Evolutionary conservation across 177 flowering plant genomes (phyloP).

Genomic region (Vitis hybrid): DNA sequence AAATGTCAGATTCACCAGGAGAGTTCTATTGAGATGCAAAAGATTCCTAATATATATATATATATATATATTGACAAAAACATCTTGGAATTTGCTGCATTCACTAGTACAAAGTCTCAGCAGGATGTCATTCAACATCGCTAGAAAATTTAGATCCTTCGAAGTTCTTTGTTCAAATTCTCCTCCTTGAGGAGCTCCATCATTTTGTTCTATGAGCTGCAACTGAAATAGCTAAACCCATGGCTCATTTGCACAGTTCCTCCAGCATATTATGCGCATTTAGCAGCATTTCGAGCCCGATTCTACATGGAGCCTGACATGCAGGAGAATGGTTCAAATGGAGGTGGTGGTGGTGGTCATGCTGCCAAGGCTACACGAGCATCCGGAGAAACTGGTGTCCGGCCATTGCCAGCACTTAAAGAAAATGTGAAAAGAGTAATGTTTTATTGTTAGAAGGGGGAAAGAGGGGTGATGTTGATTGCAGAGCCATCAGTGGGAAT

Average conservation of each 20-base stretch:
- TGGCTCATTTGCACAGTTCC: slow-evolving; percentile 68
- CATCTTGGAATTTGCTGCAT: too few species aligned
- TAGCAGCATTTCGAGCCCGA: slow-evolving; percentile 94
- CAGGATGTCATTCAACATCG: too few species aligned
- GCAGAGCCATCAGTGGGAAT: background rate
- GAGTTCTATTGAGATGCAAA: too few species aligned
- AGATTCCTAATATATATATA: too few species aligned
- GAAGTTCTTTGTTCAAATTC: too few species aligned
- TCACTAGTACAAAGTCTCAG: too few species aligned
- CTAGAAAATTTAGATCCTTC: too few species aligned
- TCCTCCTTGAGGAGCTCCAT: too few species aligned
- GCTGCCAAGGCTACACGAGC: slow-evolving; percentile 29
- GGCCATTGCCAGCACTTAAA: slow-evolving; percentile 82
- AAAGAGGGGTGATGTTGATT: slow-evolving; percentile 2
- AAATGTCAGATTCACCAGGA: too few species aligned
- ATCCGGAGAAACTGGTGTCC: slow-evolving; percentile 49
- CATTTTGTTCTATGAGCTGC: too few species aligned
- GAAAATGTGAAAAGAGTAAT: slow-evolving; percentile 93
- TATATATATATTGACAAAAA: too few species aligned
- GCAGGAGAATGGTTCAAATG: slow-evolving; percentile 52
- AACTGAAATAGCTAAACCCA: background rate
- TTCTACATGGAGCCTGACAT: slow-evolving; percentile 84
- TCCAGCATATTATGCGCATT: slow-evolving; percentile 92
- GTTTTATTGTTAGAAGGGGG: slow-evolving; percentile 69
- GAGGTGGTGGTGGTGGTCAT: slow-evolving; percentile 27